A percentile compares a stretch with the other conserved stretches of the same genome.
These are phyloP conservation scores for Rhazya stricta DNA, from an alignment of 257 asterid genomes.

Conservation along the genomic window DNA sequence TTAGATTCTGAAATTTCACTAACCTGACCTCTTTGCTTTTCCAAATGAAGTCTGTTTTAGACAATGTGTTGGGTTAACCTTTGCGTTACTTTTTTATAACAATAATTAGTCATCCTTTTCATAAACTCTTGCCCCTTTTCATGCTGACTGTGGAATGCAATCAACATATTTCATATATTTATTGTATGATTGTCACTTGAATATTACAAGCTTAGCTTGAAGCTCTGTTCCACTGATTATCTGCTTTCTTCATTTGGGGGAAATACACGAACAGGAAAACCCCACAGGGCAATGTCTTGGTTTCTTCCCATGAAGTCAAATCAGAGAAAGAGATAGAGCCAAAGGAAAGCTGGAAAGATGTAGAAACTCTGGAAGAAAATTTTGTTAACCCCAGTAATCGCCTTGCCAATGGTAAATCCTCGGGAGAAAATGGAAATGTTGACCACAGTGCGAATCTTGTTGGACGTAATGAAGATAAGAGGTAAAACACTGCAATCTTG, in stretches of 20 bases:
- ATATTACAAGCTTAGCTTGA: background rate
- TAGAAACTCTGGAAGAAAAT: background rate
- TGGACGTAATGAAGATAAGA: conserved; percentile 8
- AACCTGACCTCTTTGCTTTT: background rate
- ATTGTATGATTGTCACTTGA: background rate
- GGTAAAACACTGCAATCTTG: background rate
- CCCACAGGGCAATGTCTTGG: background rate
- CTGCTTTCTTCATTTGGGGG: background rate
- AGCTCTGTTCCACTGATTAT: background rate
- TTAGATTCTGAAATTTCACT: background rate
- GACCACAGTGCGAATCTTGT: background rate
- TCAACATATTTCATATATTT: background rate
- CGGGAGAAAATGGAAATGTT: background rate
- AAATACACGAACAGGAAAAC: background rate
- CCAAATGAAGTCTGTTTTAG: background rate
- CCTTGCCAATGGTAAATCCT: background rate
- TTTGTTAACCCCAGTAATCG: background rate
- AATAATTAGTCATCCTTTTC: background rate
- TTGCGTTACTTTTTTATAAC: background rate
- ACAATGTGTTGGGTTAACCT: background rate
- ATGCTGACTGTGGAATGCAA: background rate
- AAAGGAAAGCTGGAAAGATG: background rate
- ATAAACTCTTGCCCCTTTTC: background rate
- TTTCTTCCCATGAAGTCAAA: conserved; percentile 1
- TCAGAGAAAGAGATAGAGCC: conserved; percentile 1